Base-by-base conservation (phyloP, 2,329 filamentous ascomycete species). In the Fusarium concolor region DNA sequence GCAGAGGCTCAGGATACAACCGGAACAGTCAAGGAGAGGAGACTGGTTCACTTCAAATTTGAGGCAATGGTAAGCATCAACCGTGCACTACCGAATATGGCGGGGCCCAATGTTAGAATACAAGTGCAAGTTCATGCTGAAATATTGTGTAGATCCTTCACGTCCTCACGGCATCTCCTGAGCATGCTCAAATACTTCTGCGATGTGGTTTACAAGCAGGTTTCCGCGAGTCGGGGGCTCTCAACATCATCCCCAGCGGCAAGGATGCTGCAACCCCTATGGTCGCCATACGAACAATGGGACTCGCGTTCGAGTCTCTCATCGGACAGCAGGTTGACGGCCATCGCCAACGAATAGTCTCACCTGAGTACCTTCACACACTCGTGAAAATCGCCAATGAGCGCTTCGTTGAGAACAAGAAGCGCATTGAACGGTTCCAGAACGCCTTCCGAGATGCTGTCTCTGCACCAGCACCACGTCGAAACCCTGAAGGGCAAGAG, bases 201-300 rank as follows among this genome's bases (percentile, higher is more conserved):
- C 85, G 89, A 12, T 92, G 92, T 43, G 94, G 92, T 3, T 83
- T 95, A 11, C 87, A 89, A 71, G 91, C 93, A 6, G 95, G 95
- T 0, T 97, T 97, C 76, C 89, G 95, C 15, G 95, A 98, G 80
- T 96, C 92, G 61, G 95, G 95, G 18, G 90, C 95, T 49, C 85
- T 96, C 59, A 92, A 90, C 73, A 76, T 93, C 45, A 78, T 79
- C 2, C 71, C 79, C 22, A 69, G 75, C 3, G 54, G 72, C 3
- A 76, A 77, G 14, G 78, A 79, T 18, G 77, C 78, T 1, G 66
- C 77, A 6, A 85, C 77, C 18, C 93, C 93, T 3, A 92, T 97
- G 77, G 92, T 97, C 5, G 95, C 92, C 5, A 88, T 98, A 31
- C 89, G 95, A 18, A 94, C 92, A 7, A 92, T 92, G 78, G 94